Evolutionary conservation across 2,329 filamentous ascomycete species (phyloP).

Genomic region (Pseudogymnoascus sp.): DNA sequence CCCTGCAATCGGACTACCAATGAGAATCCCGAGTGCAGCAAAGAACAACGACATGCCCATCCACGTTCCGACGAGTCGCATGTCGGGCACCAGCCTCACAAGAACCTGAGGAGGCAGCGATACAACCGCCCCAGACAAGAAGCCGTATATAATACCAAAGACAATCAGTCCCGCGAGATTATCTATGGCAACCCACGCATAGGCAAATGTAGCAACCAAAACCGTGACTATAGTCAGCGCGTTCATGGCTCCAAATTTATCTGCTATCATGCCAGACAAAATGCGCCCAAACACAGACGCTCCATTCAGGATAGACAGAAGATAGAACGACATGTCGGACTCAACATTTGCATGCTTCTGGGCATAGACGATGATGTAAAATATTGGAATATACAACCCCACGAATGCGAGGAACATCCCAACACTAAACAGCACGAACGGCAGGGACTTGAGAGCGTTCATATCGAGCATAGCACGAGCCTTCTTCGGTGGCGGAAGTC

Average conservation of each 20-base stretch:
- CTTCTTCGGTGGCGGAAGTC: conserved; percentile 31
- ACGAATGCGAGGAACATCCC: not conserved
- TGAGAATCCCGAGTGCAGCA: conserved; percentile 9
- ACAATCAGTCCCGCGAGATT: conserved; percentile 50
- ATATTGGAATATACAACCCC: not conserved
- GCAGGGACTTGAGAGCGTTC: not conserved
- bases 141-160: conserved; percentile 60
- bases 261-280: conserved; percentile 44
- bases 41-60: conserved; percentile 13
- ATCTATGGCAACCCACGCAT: conserved; percentile 40
- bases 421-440: not conserved
- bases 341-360: conserved; percentile 35
- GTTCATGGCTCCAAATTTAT: conserved; percentile 46
- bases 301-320: conserved; percentile 46
- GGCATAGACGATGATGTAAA: conserved; percentile 31
- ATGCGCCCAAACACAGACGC: conserved; percentile 45
- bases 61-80: conserved; percentile 10
- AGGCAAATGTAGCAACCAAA: conserved; percentile 22
- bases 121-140: conserved; percentile 58
- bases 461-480: not conserved
- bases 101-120: conserved; percentile 42
- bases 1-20: conserved; percentile 15
- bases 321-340: conserved; percentile 37
- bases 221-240: conserved; percentile 43
- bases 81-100: conserved; percentile 10